Evolutionary conservation across 73 alveolate species (phyloP), one percentile per base, ranked within the genome.

Genomic region (Tetrahymena borealis): DNA sequence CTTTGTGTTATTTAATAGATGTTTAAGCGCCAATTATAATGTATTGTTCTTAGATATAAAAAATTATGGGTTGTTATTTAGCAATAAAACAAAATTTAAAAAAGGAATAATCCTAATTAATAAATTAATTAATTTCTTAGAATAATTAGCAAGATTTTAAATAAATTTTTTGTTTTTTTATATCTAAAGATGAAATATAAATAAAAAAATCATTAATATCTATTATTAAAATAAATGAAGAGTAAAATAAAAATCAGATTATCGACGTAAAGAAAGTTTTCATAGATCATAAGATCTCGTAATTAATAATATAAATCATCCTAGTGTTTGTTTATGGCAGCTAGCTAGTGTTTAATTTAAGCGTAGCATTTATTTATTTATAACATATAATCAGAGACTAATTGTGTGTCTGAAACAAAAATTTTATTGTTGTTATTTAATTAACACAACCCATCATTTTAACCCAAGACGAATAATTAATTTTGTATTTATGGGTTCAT

Each of bases 401-500:
- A 18, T 60, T 3, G 32, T 24, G 1, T 15, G 20, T 18, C 16
- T 5, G 1, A 60, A 3, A 60, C 9, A 60, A 60, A 60, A 4
- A 15, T 7, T 60, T 40, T 60, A 24, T 13, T 60, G 37, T 60
- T 18, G 28, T 60, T 60, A 60, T 60, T 60, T 60, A 60, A 60
- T 60, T 60, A 60, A 60, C 3, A 60, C 37, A 60, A 24, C n/a
- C n/a, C 28, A 24, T 60, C 2, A 35, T 24, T 60, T 24, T 60
- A 60, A 24, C 35, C 85, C 85, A 60, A 15, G 37, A 2, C 28
- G 11, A 60, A 60, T 24, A 60, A 60, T 60, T 18, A 60, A 60
- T 60, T 60, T 60, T 60, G 85, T 60, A 60, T 60, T 60, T 60
- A 60, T 60, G 85, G 85, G 85, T 60, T 60, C 85, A 60, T 60